Percentiles rank a stretch among this genome's conserved stretches.
Conservation (phyloP, 164 flowering plant species). For the Aristolochia fimbriata region DNA sequence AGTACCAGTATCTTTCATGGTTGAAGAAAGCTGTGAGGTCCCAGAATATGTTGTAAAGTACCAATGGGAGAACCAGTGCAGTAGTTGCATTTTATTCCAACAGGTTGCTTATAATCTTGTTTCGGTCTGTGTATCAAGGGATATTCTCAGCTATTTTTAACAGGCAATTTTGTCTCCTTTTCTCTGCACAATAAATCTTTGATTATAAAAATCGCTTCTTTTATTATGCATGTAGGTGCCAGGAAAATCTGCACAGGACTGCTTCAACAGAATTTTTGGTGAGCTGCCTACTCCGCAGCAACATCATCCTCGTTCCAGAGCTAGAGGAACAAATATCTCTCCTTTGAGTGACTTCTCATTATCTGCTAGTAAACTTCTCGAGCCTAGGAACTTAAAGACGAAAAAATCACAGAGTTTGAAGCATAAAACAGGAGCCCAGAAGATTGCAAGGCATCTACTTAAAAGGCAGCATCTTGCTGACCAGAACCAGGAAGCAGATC, state of each 20-base stretch:
- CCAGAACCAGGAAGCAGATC: constrained; percentile 39
- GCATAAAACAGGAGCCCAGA: constrained; percentile 33
- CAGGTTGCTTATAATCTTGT: no score
- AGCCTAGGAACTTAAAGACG: constrained; percentile 18
- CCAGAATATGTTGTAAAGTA: no score
- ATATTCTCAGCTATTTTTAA: no score
- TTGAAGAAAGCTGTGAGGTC: no score
- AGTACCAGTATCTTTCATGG: no score
- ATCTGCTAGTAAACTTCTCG: constrained; percentile 20
- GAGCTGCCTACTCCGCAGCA: constrained; percentile 53
- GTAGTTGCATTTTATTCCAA: no score
- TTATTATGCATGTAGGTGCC: constrained; percentile 52
- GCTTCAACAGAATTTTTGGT: constrained; percentile 64
- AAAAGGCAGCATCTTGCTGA: constrained; percentile 37
- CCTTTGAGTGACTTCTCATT: no score
- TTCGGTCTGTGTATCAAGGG: no score
- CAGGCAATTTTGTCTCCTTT: no score
- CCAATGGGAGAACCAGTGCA: no score
- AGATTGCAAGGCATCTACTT: constrained; percentile 30
- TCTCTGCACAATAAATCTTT: no score
- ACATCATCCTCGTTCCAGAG: constrained; percentile 43
- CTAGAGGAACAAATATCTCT: constrained; percentile 9
- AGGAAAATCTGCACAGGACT: constrained; percentile 84
- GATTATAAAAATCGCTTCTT: no score
- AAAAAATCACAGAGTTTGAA: constrained; percentile 27